Evolutionary conservation across 768 basidiomycete genomes (phyloP).

Genomic region (Boletus sensibilis): DNA sequence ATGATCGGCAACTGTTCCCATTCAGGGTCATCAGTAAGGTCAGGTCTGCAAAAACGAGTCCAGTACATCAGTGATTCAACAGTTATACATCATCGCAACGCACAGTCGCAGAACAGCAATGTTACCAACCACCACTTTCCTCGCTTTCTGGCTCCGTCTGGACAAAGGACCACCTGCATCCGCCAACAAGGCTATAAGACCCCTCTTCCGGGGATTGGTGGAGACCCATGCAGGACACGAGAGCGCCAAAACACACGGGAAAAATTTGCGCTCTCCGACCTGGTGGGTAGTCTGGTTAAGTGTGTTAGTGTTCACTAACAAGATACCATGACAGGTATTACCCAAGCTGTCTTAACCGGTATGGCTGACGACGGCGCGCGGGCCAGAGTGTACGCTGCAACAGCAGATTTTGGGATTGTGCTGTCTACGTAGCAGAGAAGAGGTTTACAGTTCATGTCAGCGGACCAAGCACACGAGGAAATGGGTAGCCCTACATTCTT

Average conservation of each 20-base stretch:
- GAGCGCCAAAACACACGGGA: constrained; percentile 46
- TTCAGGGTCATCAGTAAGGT: constrained; percentile 47
- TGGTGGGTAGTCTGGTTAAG: constrained; percentile 21
- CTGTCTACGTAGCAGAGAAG: constrained; percentile 40
- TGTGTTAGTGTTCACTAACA: constrained; percentile 2
- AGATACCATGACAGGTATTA: constrained; percentile 18
- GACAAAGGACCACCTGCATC: constrained; percentile 45
- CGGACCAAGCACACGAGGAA: not conserved
- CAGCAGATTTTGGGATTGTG: constrained; percentile 38
- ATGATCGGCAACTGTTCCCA: constrained; percentile 52
- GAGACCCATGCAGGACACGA: constrained; percentile 37
- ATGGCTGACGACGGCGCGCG: constrained; percentile 31
- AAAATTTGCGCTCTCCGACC: constrained; percentile 40
- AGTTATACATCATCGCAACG: not conserved
- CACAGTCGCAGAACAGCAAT: constrained; percentile 56
- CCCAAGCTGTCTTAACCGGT: constrained; percentile 39
- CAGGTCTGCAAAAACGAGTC: constrained; percentile 40
- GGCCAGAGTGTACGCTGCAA: constrained; percentile 32
- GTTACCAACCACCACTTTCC: constrained; percentile 46
- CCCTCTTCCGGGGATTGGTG: constrained; percentile 30
- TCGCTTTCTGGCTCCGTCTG: constrained; percentile 31
- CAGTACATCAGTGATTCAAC: not conserved
- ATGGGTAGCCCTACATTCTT: constrained; percentile 48
- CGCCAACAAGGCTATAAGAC: constrained; percentile 48
- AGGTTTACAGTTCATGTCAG: constrained; percentile 26